phyloP scores from a whole-genome alignment of 202 grass and related monocot species.

The Zoysia matrella region DNA sequence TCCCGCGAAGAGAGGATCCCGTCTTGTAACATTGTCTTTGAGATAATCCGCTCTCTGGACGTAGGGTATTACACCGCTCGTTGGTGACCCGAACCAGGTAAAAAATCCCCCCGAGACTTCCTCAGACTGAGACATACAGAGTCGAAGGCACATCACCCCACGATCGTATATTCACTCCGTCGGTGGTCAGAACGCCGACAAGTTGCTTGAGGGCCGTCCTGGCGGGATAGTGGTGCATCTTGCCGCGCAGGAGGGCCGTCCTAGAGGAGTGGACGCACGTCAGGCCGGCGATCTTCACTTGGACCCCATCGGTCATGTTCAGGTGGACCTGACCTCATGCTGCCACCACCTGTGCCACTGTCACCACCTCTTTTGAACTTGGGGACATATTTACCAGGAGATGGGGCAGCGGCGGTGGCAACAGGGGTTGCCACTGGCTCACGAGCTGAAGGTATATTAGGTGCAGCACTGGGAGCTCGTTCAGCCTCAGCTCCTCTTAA shows the following conservation, averaged over 20 bases:
- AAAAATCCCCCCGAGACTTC: too few relatives aligned
- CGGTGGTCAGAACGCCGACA: constrained; percentile 31
- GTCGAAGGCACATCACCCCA: too few relatives aligned
- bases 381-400: constrained; percentile 53
- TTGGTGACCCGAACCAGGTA: too few relatives aligned
- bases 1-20: too few relatives aligned
- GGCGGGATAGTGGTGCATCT: constrained; percentile 28
- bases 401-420: constrained; percentile 20
- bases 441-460: constrained; percentile 36
- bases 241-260: constrained; percentile 22
- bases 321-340: constrained; percentile 31
- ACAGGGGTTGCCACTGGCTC: constrained; percentile 44
- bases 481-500: constrained; percentile 17
- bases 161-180: too few relatives aligned
- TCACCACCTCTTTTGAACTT: too few relatives aligned
- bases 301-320: constrained; percentile 64
- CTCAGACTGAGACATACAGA: too few relatives aligned
- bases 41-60: too few relatives aligned
- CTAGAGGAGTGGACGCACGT: constrained; percentile 35
- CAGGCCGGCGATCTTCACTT: constrained; percentile 46
- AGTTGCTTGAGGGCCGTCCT: neutral
- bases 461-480: constrained; percentile 26
- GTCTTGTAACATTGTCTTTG: too few relatives aligned
- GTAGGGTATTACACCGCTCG: too few relatives aligned
- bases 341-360: neutral